Evolutionary conservation across 108 stramenopile genomes (phyloP).

Genomic region (Schizochytrium sp.): DNA sequence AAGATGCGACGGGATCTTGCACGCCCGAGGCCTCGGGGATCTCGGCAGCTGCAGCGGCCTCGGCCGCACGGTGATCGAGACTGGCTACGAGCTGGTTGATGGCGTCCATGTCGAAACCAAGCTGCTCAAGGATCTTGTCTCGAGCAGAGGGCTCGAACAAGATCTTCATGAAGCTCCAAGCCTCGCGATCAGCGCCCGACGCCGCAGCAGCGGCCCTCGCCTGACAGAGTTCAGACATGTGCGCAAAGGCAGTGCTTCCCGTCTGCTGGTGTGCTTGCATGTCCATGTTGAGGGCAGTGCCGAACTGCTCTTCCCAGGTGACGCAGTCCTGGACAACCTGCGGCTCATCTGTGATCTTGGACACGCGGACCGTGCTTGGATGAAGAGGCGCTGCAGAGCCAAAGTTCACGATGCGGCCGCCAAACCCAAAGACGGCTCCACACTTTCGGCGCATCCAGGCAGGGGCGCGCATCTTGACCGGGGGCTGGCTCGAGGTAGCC

Average conservation of each 20-base stretch:
- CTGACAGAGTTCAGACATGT: slow-evolving; percentile 49
- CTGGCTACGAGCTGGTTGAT: slow-evolving; percentile 54
- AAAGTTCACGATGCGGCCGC: slow-evolving; percentile 69
- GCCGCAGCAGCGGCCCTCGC: slow-evolving; percentile 39
- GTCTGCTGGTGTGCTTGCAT: neutral
- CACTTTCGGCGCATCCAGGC: slow-evolving; percentile 78
- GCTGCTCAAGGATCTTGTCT: slow-evolving; percentile 71
- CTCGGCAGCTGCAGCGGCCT: neutral
- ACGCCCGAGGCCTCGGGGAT: neutral
- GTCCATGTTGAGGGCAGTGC: slow-evolving; percentile 45
- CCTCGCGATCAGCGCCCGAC: slow-evolving; percentile 43
- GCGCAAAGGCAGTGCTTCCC: neutral
- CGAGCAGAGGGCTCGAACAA: slow-evolving; percentile 83
- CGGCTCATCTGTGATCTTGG: slow-evolving; percentile 56
- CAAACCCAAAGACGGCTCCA: slow-evolving; percentile 81
- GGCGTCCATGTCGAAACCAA: slow-evolving; percentile 76
- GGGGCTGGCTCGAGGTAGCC: neutral
- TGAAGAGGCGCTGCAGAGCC: slow-evolving; percentile 39
- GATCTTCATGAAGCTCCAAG: slow-evolving; percentile 87
- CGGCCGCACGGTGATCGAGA: slow-evolving; percentile 32
- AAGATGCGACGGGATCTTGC: neutral
- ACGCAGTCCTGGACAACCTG: slow-evolving; percentile 53
- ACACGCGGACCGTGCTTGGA: slow-evolving; percentile 12
- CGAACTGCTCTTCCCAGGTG: slow-evolving; percentile 61
- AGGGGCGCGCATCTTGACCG: slow-evolving; percentile 65